Percentiles rank a stretch among this genome's conserved stretches.
Evolutionary conservation across 306 rosid genomes (phyloP).

Genomic region (Cucurbita pepo): DNA sequence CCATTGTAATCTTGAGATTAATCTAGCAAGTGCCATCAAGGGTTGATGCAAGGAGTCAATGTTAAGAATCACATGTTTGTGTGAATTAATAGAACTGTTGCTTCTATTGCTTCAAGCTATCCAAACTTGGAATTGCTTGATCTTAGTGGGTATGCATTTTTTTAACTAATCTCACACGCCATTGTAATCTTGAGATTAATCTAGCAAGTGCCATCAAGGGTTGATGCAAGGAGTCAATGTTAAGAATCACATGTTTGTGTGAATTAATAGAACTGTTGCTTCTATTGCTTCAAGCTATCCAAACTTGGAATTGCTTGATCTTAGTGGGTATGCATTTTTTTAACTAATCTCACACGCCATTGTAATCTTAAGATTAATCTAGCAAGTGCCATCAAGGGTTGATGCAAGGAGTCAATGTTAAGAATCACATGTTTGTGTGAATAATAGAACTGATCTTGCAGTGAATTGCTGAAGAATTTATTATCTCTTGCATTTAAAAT

Average conservation of each 20-base stretch:
- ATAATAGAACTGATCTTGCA: background rate
- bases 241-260: background rate
- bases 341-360: background rate
- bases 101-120: conserved; percentile 79
- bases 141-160: conserved; percentile 70
- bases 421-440: background rate
- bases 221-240: background rate
- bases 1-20: background rate
- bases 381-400: background rate
- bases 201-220: background rate
- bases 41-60: background rate
- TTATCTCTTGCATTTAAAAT: background rate
- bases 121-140: conserved; percentile 77
- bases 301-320: conserved; percentile 68
- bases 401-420: background rate
- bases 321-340: conserved; percentile 63
- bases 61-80: background rate
- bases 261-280: conserved; percentile 44
- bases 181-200: background rate
- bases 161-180: background rate
- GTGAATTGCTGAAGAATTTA: background rate
- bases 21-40: background rate
- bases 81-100: conserved; percentile 31
- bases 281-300: conserved; percentile 81
- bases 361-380: background rate